Evolutionary conservation across 306 rosid species (phyloP).

Genomic region (Boehmeria nivea): DNA sequence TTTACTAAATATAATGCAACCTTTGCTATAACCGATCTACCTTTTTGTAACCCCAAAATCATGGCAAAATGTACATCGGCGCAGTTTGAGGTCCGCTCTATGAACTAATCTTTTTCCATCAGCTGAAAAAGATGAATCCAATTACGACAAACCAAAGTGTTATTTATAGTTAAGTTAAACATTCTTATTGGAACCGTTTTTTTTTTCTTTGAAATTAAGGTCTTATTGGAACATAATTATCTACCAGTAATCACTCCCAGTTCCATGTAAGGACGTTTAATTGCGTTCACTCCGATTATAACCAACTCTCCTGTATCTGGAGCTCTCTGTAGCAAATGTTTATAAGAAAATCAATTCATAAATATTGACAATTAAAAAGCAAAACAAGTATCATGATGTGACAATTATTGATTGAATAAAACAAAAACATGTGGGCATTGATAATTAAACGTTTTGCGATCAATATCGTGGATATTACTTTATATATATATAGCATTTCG

Average conservation of each 20-base stretch:
- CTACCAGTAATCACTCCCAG: constrained; percentile 68
- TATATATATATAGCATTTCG: too few species aligned
- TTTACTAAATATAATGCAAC: not conserved
- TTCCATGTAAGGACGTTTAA: constrained; percentile 45
- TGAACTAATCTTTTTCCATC: constrained; percentile 62
- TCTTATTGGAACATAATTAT: not conserved
- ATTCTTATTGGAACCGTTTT: not conserved
- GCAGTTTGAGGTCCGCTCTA: constrained; percentile 47
- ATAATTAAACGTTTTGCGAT: too few species aligned
- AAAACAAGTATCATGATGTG: too few species aligned
- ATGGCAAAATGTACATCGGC: constrained; percentile 46
- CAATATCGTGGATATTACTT: too few species aligned
- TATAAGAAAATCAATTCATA: too few species aligned
- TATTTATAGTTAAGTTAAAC: too few species aligned
- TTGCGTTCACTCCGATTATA: constrained; percentile 42
- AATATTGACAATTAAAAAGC: too few species aligned
- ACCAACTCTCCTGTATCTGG: constrained; percentile 56
- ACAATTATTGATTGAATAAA: too few species aligned
- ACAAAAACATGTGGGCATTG: too few species aligned
- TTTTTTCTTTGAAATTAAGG: too few species aligned
- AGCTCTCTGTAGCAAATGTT: constrained; percentile 54
- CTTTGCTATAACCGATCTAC: constrained; percentile 15
- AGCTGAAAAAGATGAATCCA: too few species aligned
- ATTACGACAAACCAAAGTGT: too few species aligned
- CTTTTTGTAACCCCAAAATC: constrained; percentile 59